Conservation (phyloP, 2,329 filamentous ascomycete genomes). For the Colletotrichum sp. region DNA sequence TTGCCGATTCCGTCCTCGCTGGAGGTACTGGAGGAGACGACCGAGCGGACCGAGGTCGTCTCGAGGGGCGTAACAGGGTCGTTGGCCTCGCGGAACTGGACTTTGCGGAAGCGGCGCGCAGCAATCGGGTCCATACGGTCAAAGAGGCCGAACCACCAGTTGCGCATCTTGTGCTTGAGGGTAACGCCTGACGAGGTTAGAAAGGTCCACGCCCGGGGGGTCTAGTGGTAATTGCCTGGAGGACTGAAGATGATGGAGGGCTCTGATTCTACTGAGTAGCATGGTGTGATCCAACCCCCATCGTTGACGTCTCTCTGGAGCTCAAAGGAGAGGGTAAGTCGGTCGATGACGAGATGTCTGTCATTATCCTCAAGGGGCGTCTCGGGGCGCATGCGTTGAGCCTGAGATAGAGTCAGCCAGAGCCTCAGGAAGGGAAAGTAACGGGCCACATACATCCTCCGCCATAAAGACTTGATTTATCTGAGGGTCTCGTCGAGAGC, state of each 20-base stretch:
- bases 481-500: slow-evolving; percentile 32
- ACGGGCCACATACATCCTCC: slow-evolving; percentile 21
- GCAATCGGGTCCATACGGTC: slow-evolving; percentile 21
- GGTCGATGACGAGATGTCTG: not conserved
- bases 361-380: not conserved
- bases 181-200: not conserved
- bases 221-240: not conserved
- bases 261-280: slow-evolving; percentile 18
- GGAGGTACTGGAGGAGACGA: not conserved
- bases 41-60: not conserved
- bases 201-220: not conserved
- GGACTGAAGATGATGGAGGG: slow-evolving; percentile 21
- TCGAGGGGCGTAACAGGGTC: slow-evolving; percentile 2
- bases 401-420: not conserved
- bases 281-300: slow-evolving; percentile 16
- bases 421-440: not conserved
- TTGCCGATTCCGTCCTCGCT: not conserved
- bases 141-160: slow-evolving; percentile 21
- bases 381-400: slow-evolving; percentile 14
- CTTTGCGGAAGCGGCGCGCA: slow-evolving; percentile 13
- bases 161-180: slow-evolving; percentile 16
- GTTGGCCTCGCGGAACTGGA: slow-evolving; percentile 2
- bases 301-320: slow-evolving; percentile 27
- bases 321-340: slow-evolving; percentile 3
- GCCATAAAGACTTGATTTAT: slow-evolving; percentile 19